These are phyloP conservation scores for Fusarium fracticaudum DNA, from an alignment of 2,329 filamentous ascomycete genomes.

Conservation along the genomic window DNA sequence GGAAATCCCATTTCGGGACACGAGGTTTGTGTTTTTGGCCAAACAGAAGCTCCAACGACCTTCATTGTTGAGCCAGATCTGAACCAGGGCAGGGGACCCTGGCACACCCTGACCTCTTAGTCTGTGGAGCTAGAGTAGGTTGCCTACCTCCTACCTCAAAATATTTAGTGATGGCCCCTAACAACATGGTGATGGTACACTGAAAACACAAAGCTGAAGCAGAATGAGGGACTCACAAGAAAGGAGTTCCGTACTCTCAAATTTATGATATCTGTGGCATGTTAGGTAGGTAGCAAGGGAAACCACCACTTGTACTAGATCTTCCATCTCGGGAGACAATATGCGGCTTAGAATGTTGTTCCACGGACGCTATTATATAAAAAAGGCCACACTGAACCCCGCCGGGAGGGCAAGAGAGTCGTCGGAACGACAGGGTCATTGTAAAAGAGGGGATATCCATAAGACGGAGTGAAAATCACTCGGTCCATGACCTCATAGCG, in stretches of 20 bases:
- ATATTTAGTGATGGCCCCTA: background rate
- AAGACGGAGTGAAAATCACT: conserved; percentile 9
- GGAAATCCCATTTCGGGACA: conserved; percentile 47
- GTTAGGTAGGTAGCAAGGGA: background rate
- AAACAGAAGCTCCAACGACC: conserved; percentile 32
- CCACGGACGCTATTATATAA: conserved; percentile 4
- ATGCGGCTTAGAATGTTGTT: background rate
- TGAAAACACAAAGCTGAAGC: background rate
- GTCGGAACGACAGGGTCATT: conserved; percentile 21
- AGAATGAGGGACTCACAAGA: background rate
- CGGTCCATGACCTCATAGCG: conserved; percentile 39
- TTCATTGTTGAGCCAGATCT: conserved; percentile 36
- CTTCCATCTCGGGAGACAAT: background rate
- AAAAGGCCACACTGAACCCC: conserved; percentile 1
- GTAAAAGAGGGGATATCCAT: background rate
- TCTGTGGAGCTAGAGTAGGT: background rate
- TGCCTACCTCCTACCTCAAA: conserved; percentile 5
- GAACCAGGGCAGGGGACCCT: conserved; percentile 26
- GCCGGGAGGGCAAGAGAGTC: background rate
- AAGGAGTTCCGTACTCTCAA: background rate
- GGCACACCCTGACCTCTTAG: background rate
- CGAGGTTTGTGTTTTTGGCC: conserved; percentile 43
- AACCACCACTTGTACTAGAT: background rate
- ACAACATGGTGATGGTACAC: background rate
- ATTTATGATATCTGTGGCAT: background rate